Evolutionary conservation across 2,329 filamentous ascomycete genomes (phyloP).

Genomic region (Claviceps purpurea): DNA sequence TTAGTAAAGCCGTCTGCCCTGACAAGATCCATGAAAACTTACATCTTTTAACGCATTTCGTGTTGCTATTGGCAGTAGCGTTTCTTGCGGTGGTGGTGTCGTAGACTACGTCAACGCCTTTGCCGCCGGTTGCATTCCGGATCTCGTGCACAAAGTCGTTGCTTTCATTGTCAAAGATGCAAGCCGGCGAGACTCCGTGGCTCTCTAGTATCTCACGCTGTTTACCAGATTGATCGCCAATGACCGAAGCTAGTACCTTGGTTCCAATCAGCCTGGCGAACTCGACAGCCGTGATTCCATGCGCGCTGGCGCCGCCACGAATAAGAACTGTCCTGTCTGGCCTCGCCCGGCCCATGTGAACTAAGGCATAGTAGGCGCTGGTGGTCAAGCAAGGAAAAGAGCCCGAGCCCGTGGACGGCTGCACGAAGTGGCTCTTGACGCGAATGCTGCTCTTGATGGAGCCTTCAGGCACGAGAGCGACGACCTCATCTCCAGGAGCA

Average conservation of each 20-base stretch:
- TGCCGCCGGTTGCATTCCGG: constrained; percentile 17
- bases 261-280: constrained; percentile 24
- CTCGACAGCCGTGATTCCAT: constrained; percentile 30
- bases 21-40: constrained; percentile 8
- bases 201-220: constrained; percentile 25
- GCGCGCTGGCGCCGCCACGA: constrained; percentile 28
- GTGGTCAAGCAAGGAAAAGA: constrained; percentile 25
- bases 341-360: constrained; percentile 16
- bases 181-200: constrained; percentile 20
- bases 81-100: constrained; percentile 29
- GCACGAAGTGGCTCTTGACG: constrained; percentile 24
- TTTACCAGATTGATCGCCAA: constrained; percentile 12
- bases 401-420: constrained; percentile 10
- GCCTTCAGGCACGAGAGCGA: constrained; percentile 24
- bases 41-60: constrained; percentile 23
- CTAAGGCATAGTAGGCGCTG: constrained; percentile 30
- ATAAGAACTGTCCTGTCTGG: constrained; percentile 25
- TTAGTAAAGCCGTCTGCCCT: background rate
- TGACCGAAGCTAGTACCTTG: constrained; percentile 29
- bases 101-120: constrained; percentile 30
- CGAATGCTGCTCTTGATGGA: constrained; percentile 22
- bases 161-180: constrained; percentile 25
- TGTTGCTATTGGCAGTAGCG: constrained; percentile 17
- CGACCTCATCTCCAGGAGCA: constrained; percentile 26
- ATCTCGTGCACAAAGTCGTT: constrained; percentile 21